Conservation (phyloP, 371 early-diverging fungal genomes). For the Rhizopus sp. region DNA sequence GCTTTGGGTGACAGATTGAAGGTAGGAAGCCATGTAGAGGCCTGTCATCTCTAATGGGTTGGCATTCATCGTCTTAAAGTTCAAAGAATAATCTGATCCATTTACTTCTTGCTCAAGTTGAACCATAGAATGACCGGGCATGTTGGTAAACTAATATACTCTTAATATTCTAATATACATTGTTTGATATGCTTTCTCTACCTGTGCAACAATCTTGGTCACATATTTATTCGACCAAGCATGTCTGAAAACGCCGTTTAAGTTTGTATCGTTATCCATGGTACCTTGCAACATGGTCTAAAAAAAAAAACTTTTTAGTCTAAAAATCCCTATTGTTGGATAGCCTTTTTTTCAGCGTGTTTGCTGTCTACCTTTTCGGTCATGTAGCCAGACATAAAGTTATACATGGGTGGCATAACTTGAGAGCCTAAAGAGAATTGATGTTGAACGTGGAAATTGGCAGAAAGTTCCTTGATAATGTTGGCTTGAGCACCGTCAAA, state of each 20-base stretch:
- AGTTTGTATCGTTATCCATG: conserved; percentile 82
- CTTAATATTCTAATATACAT: neutral
- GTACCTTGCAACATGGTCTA: conserved; percentile 82
- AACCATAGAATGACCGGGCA: conserved; percentile 86
- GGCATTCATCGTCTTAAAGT: conserved; percentile 94
- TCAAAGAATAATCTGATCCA: conserved; percentile 84
- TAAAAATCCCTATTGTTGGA: neutral
- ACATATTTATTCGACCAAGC: conserved; percentile 46
- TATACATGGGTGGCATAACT: conserved; percentile 83
- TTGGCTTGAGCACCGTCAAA: conserved; percentile 97
- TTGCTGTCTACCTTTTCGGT: conserved; percentile 42
- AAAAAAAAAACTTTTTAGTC: neutral
- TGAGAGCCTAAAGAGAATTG: conserved; percentile 88
- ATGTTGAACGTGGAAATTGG: conserved; percentile 93
- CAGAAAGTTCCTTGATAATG: conserved; percentile 86
- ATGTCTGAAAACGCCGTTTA: conserved; percentile 52
- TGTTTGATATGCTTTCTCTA: conserved; percentile 27
- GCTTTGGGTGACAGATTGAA: conserved; percentile 88
- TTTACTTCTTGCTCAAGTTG: conserved; percentile 91
- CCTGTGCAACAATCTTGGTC: conserved; percentile 83
- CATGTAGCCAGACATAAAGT: conserved; percentile 83
- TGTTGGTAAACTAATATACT: conserved; percentile 54
- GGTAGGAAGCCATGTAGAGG: conserved; percentile 81
- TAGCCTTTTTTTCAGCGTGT: neutral
- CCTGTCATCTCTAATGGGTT: conserved; percentile 90